Evolutionary conservation across 73 alveolate genomes (phyloP).

Genomic region (Paramecium tetraurelia): DNA sequence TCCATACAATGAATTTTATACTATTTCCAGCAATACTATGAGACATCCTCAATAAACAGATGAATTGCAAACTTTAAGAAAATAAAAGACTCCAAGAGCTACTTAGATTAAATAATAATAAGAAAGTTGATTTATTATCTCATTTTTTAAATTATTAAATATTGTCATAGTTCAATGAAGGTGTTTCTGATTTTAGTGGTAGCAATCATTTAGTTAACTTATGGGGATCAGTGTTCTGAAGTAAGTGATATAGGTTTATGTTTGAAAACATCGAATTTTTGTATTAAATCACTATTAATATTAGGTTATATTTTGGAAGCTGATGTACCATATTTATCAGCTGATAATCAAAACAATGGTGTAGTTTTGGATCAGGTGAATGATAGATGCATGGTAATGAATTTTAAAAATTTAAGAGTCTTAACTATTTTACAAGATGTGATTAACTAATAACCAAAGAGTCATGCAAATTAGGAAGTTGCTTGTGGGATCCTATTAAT

Average conservation of each 20-base stretch:
- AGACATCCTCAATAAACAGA: not conserved
- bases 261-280: not conserved
- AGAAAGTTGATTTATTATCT: not conserved
- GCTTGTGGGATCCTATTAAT: constrained; percentile 24
- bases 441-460: not conserved
- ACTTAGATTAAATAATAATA: not conserved
- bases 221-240: not conserved
- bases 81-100: not conserved
- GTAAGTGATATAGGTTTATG: not conserved
- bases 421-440: constrained; percentile 6
- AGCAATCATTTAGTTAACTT: not conserved
- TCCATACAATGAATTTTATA: not conserved
- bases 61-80: not conserved
- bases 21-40: not conserved
- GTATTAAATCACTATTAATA: not conserved
- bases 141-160: not conserved
- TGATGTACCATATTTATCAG: not conserved
- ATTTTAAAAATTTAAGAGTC: not conserved
- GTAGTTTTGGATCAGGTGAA: not conserved
- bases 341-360: not conserved
- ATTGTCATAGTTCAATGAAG: not conserved
- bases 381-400: constrained; percentile 34
- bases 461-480: not conserved
- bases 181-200: not conserved
- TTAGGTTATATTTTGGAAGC: not conserved